Conservation (phyloP, 805 yeast genomes). For the Candida ortonii region DNA sequence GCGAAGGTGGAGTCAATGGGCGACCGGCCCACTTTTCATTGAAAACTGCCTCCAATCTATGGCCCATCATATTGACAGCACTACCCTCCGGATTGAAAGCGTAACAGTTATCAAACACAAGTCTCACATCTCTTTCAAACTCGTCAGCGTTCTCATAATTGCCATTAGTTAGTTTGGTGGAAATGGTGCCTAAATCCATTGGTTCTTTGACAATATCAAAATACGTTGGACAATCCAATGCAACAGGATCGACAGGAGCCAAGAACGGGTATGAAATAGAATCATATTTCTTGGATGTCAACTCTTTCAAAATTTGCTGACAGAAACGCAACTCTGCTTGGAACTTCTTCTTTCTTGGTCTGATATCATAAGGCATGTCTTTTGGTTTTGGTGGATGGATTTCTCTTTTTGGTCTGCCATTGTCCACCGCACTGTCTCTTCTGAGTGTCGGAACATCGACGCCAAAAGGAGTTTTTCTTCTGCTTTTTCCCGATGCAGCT, state of each 20-base stretch:
- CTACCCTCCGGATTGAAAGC: conserved; percentile 95
- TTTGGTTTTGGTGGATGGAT: conserved; percentile 96
- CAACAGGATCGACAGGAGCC: conserved; percentile 93
- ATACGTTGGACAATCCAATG: conserved; percentile 88
- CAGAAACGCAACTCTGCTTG: conserved; percentile 89
- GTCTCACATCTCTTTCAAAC: conserved; percentile 76
- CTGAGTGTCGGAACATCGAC: conserved; percentile 63
- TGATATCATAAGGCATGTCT: conserved; percentile 85
- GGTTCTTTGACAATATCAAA: conserved; percentile 84
- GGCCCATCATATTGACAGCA: conserved; percentile 95
- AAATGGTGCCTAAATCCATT: conserved; percentile 90
- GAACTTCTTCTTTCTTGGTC: conserved; percentile 88
- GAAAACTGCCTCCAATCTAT: conserved; percentile 79
- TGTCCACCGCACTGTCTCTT: conserved; percentile 61
- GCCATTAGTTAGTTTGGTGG: conserved; percentile 76
- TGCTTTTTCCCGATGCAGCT: conserved; percentile 25
- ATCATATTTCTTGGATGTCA: conserved; percentile 78
- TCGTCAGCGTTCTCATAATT: conserved; percentile 87
- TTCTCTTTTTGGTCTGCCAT: conserved; percentile 90
- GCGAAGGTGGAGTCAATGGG: conserved; percentile 67
- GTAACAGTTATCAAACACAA: conserved; percentile 87
- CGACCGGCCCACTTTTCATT: conserved; percentile 85
- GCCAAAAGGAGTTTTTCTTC: conserved; percentile 35
- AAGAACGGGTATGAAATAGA: conserved; percentile 85
- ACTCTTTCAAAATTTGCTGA: conserved; percentile 75